A percentile compares a stretch with the other conserved stretches of the same genome.
Evolutionary conservation across 352 stramenopile species (phyloP).

Genomic region (Pythium scleroteichum): DNA sequence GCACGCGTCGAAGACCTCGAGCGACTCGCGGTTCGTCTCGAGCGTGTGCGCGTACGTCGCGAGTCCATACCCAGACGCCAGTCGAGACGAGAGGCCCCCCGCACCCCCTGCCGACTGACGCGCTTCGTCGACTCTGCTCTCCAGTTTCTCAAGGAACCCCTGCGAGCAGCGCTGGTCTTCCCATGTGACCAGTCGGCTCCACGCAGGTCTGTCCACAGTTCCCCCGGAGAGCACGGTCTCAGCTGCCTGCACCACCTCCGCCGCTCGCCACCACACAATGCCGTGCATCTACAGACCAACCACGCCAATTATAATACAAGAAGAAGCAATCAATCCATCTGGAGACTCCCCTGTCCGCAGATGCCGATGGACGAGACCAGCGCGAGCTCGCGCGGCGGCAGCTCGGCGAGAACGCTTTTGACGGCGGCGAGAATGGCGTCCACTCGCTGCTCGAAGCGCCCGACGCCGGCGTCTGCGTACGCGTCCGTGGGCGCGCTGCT

Average conservation of each 20-base stretch:
- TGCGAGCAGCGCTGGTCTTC: conserved; percentile 74
- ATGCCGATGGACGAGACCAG: conserved; percentile 53
- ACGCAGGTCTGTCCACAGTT: conserved; percentile 26
- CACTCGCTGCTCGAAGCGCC: conserved; percentile 46
- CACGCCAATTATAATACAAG: not conserved
- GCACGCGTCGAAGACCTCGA: conserved; percentile 64
- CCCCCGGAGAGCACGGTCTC: conserved; percentile 7
- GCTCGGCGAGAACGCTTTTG: conserved; percentile 30
- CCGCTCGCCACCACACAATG: conserved; percentile 79
- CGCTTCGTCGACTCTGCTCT: not conserved
- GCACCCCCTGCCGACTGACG: conserved; percentile 15
- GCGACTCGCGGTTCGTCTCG: conserved; percentile 27
- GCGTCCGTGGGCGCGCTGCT: conserved; percentile 34
- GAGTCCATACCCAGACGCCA: conserved; percentile 69
- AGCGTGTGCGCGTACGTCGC: conserved; percentile 68
- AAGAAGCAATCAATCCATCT: not conserved
- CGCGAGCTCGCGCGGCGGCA: conserved; percentile 31
- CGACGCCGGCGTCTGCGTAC: conserved; percentile 28
- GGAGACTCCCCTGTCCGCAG: conserved; percentile 56
- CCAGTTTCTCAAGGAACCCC: conserved; percentile 47
- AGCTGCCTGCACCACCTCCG: conserved; percentile 34
- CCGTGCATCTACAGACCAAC: conserved; percentile 67
- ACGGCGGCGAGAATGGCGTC: conserved; percentile 51
- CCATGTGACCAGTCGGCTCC: conserved; percentile 77
- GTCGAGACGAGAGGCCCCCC: conserved; percentile 23